Evolutionary conservation across 2,329 filamentous ascomycete species (phyloP), one percentile per base, ranked within the genome.

Genomic region (Calonectria pseudoreteaudii): DNA sequence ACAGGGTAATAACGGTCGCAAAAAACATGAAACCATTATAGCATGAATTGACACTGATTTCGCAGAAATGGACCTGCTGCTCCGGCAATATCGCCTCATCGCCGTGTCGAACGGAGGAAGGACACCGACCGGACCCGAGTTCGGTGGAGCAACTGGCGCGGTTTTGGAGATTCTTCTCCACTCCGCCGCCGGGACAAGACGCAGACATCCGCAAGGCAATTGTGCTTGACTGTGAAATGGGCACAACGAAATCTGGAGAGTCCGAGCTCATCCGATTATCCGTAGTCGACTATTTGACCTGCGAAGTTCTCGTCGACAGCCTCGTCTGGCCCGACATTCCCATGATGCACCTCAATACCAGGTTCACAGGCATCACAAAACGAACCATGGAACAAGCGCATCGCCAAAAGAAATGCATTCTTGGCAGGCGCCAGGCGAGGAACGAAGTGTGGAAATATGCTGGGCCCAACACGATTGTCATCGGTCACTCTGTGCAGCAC

Each of bases 211-310:
- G 56, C 10, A 64, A 47, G 31, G 83, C 79, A 3, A 85, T 91
- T 4, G 88, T 86, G 0, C 81, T 91, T 4, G 89, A 91, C 74
- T 91, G 90, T 74, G 89, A 91, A 75, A 91, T 91, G 88, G 89
- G 89, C 20, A 85, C 83, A 0, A 82, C 86, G 2, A 75, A 77
- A 11, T 81, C 81, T 7, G 85, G 86, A 9, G 88, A 91, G 13
- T 80, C 82, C 0, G 89, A 91, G 74, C 81, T 91, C 10, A 89
- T 91, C 71, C 88, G 89, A 4, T 52, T 91, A 1, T 87, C 87
- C 0, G 78, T 76, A 0, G 78, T 91, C 31, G 89, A 91, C 78
- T 89, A 88, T 77, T 89, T 90, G 77, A 85, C 86, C 0, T 84
- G 85, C 4, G 78, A 85, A 18, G 77, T 87, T 14, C 85, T 91